A percentile compares a stretch with the other conserved stretches of the same genome.
phyloP scores from a whole-genome alignment of 371 early-diverging fungal genomes.

The Mucor velutinosus region DNA sequence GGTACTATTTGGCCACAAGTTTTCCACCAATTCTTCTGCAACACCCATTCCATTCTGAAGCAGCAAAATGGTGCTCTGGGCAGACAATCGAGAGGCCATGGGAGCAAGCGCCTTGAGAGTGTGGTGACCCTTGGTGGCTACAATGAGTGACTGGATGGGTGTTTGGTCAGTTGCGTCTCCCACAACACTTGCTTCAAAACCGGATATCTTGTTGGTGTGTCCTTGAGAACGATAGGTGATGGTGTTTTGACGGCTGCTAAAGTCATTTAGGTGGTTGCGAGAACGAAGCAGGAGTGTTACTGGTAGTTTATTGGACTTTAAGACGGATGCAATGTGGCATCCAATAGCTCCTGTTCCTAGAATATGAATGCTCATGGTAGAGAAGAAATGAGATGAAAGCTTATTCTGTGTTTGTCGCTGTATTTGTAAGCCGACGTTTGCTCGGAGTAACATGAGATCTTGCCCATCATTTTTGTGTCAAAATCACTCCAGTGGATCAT shows the following conservation, averaged over 20 bases:
- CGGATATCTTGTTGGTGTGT: slow-evolving; percentile 4
- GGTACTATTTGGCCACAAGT: slow-evolving; percentile 27
- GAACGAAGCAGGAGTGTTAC: slow-evolving; percentile 42
- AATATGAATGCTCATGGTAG: slow-evolving; percentile 41
- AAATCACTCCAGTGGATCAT: not conserved
- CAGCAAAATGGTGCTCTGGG: slow-evolving; percentile 49
- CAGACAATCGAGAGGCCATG: slow-evolving; percentile 37
- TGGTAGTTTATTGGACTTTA: slow-evolving; percentile 25
- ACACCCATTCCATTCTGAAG: slow-evolving; percentile 71
- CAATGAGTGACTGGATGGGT: slow-evolving; percentile 30
- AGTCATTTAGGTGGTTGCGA: slow-evolving; percentile 23
- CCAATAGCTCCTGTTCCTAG: slow-evolving; percentile 54
- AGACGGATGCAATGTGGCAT: slow-evolving; percentile 35
- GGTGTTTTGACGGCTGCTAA: slow-evolving; percentile 18
- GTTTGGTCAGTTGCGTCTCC: not conserved
- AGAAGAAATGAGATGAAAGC: not conserved
- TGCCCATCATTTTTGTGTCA: not conserved
- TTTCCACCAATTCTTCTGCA: slow-evolving; percentile 50
- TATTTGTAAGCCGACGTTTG: not conserved
- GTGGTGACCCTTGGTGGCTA: slow-evolving; percentile 55
- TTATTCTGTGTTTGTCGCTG: not conserved
- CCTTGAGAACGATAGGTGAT: slow-evolving; percentile 29
- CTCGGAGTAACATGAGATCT: not conserved
- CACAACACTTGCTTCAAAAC: slow-evolving; percentile 13
- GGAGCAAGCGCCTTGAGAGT: slow-evolving; percentile 44